Evolutionary conservation across 306 rosid genomes (phyloP).

Genomic region (Arachis hypogaea): DNA sequence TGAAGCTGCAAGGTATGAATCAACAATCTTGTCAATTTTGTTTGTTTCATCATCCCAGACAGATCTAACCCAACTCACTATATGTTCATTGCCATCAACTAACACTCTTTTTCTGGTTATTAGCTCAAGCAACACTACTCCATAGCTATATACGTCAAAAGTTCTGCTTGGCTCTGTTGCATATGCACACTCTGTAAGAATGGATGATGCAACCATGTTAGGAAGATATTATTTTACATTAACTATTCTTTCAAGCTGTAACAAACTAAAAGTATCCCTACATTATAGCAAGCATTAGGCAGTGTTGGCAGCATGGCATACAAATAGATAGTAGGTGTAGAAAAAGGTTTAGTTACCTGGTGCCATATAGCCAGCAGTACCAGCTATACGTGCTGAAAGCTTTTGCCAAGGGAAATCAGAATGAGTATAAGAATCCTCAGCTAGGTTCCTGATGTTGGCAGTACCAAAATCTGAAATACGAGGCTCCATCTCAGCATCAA

Average conservation of each 20-base stretch:
- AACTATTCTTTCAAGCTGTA: conserved; percentile 12
- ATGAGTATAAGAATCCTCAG: conserved; percentile 2
- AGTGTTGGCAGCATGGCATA: background rate
- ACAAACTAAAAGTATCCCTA: background rate
- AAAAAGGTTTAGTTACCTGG: conserved; percentile 49
- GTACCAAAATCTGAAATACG: conserved; percentile 63
- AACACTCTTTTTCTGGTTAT: conserved; percentile 62
- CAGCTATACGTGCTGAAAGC: conserved; percentile 44
- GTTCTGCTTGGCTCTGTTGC: conserved; percentile 39
- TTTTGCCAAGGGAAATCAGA: background rate
- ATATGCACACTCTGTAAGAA: conserved; percentile 55
- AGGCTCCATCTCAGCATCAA: conserved; percentile 69
- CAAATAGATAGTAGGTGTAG: background rate
- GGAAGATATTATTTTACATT: background rate
- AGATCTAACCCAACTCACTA: conserved; percentile 55
- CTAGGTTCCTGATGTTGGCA: conserved; percentile 48
- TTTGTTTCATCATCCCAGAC: conserved; percentile 40
- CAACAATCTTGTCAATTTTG: conserved; percentile 47
- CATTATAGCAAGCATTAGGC: background rate
- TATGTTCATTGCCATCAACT: conserved; percentile 27
- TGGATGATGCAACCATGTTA: background rate
- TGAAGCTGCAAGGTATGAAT: conserved; percentile 51
- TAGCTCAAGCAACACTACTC: conserved; percentile 70
- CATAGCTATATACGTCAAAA: conserved; percentile 67
- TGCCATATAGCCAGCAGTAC: conserved; percentile 67